phyloP scores from a whole-genome alignment of 208 protist genomes.

The Leishmania martiniquensis region DNA sequence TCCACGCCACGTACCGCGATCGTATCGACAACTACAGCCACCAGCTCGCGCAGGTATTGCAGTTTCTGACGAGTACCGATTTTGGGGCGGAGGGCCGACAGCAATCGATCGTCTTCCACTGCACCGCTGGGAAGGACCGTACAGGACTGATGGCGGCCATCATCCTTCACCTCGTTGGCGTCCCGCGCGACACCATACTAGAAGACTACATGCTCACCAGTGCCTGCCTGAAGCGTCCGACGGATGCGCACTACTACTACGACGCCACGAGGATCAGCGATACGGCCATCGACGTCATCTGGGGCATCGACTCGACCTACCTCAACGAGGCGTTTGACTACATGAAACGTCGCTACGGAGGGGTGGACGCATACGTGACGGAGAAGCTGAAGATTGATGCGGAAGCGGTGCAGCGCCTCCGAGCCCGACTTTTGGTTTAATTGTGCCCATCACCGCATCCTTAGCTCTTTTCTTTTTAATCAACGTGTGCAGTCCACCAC shows the following conservation, averaged over 20 bases:
- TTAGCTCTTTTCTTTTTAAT: not conserved
- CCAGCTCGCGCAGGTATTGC: slow-evolving; percentile 15
- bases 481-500: not conserved
- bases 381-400: slow-evolving; percentile 22
- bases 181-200: slow-evolving; percentile 33
- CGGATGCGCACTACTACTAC: slow-evolving; percentile 7
- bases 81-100: slow-evolving; percentile 9
- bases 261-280: slow-evolving; percentile 2
- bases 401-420: not conserved
- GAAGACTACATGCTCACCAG: slow-evolving; percentile 55
- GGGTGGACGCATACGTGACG: slow-evolving; percentile 24
- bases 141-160: slow-evolving; percentile 45
- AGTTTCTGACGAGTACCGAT: slow-evolving; percentile 28
- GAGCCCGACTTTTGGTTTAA: slow-evolving; percentile 9
- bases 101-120: slow-evolving; percentile 47
- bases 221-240: slow-evolving; percentile 17
- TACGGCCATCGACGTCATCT: slow-evolving; percentile 27
- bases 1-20: slow-evolving; percentile 19
- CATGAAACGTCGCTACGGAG: slow-evolving; percentile 20
- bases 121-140: slow-evolving; percentile 63
- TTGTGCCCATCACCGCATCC: too few species aligned
- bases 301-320: slow-evolving; percentile 24
- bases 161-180: slow-evolving; percentile 37
- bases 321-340: slow-evolving; percentile 17
- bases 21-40: slow-evolving; percentile 36